These are phyloP conservation scores for Anthoceros angustus DNA, from an alignment of 225 moss, liverwort and hornwort genomes.

Conservation along the genomic window DNA sequence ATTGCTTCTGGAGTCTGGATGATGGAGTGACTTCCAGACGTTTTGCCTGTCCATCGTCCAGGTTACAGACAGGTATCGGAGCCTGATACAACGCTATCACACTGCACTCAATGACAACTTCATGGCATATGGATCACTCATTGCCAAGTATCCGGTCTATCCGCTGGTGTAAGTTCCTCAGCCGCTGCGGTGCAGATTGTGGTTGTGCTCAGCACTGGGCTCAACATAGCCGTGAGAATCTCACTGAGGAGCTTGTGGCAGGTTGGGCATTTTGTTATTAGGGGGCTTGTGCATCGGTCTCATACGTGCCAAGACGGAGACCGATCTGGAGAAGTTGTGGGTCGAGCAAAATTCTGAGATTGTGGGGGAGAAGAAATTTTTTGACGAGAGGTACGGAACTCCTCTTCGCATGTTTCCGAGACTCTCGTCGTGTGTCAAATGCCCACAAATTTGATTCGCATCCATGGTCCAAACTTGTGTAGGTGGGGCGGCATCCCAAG, in stretches of 20 bases:
- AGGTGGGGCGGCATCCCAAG: conserved; percentile 88
- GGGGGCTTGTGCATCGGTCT: conserved; percentile 73
- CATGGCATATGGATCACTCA: background rate
- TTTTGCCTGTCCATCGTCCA: background rate
- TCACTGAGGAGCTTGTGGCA: conserved; percentile 10
- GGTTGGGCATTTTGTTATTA: conserved; percentile 53
- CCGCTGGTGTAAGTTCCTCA: background rate
- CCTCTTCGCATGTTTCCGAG: background rate
- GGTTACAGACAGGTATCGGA: background rate
- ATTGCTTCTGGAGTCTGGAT: too few species aligned
- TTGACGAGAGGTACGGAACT: conserved; percentile 41
- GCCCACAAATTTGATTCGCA: background rate
- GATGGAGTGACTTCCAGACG: too few species aligned
- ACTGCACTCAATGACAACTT: background rate
- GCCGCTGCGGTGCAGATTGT: background rate
- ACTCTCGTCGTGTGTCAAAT: background rate
- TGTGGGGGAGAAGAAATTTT: conserved; percentile 49
- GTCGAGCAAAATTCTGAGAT: conserved; percentile 83
- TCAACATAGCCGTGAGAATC: background rate
- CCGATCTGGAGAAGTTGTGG: conserved; percentile 89
- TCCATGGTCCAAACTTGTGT: background rate
- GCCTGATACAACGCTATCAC: background rate
- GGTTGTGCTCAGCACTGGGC: background rate
- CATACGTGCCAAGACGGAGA: conserved; percentile 55
- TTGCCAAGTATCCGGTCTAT: background rate